Evolutionary conservation across 495 filamentous ascomycete genomes (phyloP).

Genomic region (Lasiosphaeriaceae sp.): DNA sequence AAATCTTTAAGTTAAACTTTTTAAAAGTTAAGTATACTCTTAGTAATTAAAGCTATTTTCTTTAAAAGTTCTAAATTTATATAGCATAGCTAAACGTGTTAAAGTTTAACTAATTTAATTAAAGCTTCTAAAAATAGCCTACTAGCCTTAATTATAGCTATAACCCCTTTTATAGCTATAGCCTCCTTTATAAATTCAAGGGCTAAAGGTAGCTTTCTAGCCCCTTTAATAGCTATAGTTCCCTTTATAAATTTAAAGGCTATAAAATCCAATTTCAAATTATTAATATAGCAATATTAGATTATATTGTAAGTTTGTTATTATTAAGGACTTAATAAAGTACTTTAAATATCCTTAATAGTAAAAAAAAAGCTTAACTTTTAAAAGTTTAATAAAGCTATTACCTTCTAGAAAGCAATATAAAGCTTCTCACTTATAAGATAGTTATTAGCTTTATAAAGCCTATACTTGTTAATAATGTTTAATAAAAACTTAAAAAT

Average conservation of each 20-base stretch:
- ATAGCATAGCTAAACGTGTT: not conserved
- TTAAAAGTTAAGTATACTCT: not conserved
- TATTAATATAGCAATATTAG: not conserved
- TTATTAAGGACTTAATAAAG: not conserved
- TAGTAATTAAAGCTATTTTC: not conserved
- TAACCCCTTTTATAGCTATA: no score
- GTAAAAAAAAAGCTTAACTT: not conserved
- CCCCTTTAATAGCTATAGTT: not conserved
- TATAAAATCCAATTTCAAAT: not conserved
- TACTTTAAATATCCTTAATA: not conserved
- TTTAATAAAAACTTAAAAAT: not conserved
- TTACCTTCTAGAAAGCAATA: no score
- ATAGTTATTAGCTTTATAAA: not conserved
- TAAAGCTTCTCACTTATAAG: not conserved
- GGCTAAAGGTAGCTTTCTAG: not conserved
- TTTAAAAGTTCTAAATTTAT: not conserved
- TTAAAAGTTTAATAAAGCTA: not conserved
- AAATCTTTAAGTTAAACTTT: not conserved
- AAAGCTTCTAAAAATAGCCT: not conserved
- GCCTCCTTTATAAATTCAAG: not conserved
- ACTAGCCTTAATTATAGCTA: not conserved
- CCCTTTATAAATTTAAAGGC: not conserved
- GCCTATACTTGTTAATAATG: not conserved
- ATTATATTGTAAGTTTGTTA: not conserved
- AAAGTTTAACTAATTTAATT: not conserved